Conservation (phyloP, 2,329 filamentous ascomycete genomes). For the Fusarium sp. region DNA sequence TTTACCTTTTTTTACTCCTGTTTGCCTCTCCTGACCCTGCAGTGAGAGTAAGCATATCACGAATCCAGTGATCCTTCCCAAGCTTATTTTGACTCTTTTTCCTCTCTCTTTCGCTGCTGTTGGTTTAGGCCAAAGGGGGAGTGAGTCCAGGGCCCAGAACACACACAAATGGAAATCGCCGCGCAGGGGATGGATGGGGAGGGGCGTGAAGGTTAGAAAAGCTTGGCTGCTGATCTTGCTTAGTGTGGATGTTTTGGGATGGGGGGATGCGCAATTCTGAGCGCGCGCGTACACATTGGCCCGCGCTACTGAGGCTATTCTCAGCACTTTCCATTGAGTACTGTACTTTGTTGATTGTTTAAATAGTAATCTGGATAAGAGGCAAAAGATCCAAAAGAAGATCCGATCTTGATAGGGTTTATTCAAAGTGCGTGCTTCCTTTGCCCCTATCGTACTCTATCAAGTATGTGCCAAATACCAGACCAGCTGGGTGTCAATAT, state of each 20-base stretch:
- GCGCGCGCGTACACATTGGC: neutral
- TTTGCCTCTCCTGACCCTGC: constrained; percentile 17
- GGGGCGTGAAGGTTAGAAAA: constrained; percentile 3
- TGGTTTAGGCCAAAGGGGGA: constrained; percentile 17
- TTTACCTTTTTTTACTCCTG: neutral
- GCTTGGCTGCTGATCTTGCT: constrained; percentile 36
- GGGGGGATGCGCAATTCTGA: constrained; percentile 12
- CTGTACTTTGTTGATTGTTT: neutral
- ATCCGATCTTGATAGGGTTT: neutral
- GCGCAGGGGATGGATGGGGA: constrained; percentile 18
- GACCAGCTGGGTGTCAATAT: neutral
- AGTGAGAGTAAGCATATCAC: constrained; percentile 33
- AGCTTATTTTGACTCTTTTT: constrained; percentile 29
- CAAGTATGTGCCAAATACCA: neutral
- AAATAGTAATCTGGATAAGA: neutral
- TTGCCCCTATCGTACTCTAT: neutral
- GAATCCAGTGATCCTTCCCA: constrained; percentile 20
- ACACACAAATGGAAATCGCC: constrained; percentile 23
- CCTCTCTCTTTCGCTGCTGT: neutral
- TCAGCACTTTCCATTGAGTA: neutral
- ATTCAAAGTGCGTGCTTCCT: neutral
- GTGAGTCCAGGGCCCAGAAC: neutral
- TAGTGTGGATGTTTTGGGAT: neutral
- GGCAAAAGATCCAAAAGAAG: neutral
- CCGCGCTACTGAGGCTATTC: neutral